Evolutionary conservation across 2,329 filamentous ascomycete species (phyloP), one percentile per base, ranked within the genome.

Genomic region (Colletotrichum caudatum): DNA sequence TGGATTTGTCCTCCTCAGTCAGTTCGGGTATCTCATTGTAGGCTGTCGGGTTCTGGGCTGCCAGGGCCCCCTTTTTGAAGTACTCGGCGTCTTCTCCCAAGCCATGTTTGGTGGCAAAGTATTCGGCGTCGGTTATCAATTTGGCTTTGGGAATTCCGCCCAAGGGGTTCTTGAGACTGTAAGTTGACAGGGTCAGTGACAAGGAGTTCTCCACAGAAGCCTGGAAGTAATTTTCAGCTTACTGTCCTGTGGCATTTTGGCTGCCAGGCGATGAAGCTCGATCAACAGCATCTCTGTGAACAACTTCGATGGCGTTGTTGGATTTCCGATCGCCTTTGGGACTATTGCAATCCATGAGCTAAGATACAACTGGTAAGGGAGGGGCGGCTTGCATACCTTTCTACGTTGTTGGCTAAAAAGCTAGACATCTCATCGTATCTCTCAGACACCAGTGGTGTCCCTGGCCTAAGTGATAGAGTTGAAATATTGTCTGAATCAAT

Each of bases 21-120:
- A 88, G 76, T 35, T 86, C 84, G 0, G 80, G 79, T 2, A 90
- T 80, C 3, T 82, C 78, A 57, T 87, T 83, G 53, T 84, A 87
- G 0, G 78, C 80, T 23, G 82, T 79, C 0, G 88, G 87, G 18
- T 84, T 79, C 84, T 82, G 81, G 23, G 89, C 89, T 72, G 89
- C 88, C 66, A 84, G 68, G 81, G 81, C 80, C 16, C 80, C 90
- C 73, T 87, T 87, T 33, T 56, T 35, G 53, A 71, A 68, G 16
- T 46, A 68, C 9, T 85, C 75, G 23, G 86, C 80, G n/a, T 87
- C 82, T 44, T 81, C 80, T 2, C 76, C 76, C 7, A 89, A 79
- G 11, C 82, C 82, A 58, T 84, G 83, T 26, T 85, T 79, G 3
- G 78, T 73, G 51, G 86, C 87, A 76, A 90, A 91, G 0, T 37